Base-by-base conservation (phyloP, 306 rosid species). In the Fagus sylvatica region DNA sequence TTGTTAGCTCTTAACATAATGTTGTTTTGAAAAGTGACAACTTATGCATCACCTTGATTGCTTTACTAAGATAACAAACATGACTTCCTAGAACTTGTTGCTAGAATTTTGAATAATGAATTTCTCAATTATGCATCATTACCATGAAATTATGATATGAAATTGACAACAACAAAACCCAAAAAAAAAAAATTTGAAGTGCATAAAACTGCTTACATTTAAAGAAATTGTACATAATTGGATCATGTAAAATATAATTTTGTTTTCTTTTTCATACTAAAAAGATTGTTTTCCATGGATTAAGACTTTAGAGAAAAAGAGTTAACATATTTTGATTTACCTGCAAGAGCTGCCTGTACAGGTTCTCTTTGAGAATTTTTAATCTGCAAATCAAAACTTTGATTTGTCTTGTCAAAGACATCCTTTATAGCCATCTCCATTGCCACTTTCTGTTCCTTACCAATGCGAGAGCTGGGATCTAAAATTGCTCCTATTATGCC, bases 381-480 rank as follows among this genome's bases (percentile, higher is more conserved):
- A 28, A 83, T 22, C 7, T 62, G 77, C 3, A 85, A 62, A 77
- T 7, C 71, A 64, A 79, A 69, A 1, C 39, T 83, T 49, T 37
- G 87, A 69, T 81, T 80, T 69, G 39, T 55, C 6, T 34, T 30
- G 42, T 68, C 39, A 72, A 22, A 37, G 69, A 81, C 73, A 53
- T 87, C 86, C 55, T 87, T 72, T 30, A 81, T 1, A 19, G 90
- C 91, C 81, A 87, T 75, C n/a, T 78, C 66, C 72, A 87, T 85
- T 7, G 91, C 91, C 69, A 89, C 79, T 46, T 33, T 73, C 74
- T 83, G 80, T 78, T 89, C 90, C 59, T 85, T 84, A 9, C 93
- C 88, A 54, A 40, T 68, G 6, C 90, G 86, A 11, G 79, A 72
- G 69, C 74, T 75, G 19, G 48, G 12, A 12, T 89, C 87, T 43